Evolutionary conservation across 2,329 filamentous ascomycete genomes (phyloP), one percentile per base, ranked within the genome.

Genomic region (Scytalidium lignicola): DNA sequence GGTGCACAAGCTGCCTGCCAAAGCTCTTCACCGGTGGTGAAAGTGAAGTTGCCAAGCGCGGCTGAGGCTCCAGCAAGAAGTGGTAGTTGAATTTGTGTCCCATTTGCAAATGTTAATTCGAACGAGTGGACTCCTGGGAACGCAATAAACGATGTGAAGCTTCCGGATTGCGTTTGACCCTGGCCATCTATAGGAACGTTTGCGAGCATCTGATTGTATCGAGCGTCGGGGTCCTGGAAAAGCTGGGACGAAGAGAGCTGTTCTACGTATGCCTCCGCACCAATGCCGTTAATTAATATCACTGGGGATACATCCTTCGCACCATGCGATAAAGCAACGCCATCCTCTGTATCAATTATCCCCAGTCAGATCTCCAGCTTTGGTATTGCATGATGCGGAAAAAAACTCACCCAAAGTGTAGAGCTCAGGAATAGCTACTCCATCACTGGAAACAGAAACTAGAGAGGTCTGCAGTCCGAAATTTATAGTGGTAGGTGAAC

Each of bases 381-480:
- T n/a, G n/a, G n/a, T n/a, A n/a, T 29, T 6, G 26, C 39, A 12
- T 13, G 28, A n/a, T 19, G 8, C 4, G 39, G n/a, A 12, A 51
- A 20, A 17, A 19, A 10, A 32, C 42, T 46, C 43, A 50, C 41
- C 26, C 7, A 26, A 21, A 41, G 48, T 32, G 20, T 49, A 53
- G n/a, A 49, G 32, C n/a, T 53, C 21, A 12, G 51, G 51, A n/a
- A 53, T 6, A 9, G 43, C 22, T 8, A 29, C 28, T 9, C 52
- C 49, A 39, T 54, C 52, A 12, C 23, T 20, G 18, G 52, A 54
- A 13, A 52, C 23, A 6, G 52, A 54, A 28, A 45, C 23, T 32
- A 47, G 29, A 7, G 45, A 22, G 2, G 20, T 41, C 12, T 21
- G 19, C 2, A 37, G 21, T 12, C n/a, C 12, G 45, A 47, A 47